Evolutionary conservation across 129 eudicot species (phyloP), one percentile per base, ranked within the genome.

Genomic region (Pulicaria dysenterica): DNA sequence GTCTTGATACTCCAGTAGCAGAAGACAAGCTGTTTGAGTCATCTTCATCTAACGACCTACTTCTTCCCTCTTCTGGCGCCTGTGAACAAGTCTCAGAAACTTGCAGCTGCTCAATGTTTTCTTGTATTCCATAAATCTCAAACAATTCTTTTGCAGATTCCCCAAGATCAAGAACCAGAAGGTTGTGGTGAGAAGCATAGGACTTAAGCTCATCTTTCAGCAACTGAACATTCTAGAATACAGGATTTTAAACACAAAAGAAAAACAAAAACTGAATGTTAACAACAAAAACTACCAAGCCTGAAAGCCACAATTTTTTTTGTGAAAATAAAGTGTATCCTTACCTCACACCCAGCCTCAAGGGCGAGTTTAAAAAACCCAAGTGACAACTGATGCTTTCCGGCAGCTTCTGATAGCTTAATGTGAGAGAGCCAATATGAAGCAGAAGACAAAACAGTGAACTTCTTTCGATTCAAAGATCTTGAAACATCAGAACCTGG

Each of bases 341-440:
- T 57, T 90, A 93, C 98, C 98, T 93, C 93, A 42, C 95, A 85
- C 54, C 86, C 88, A 17, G 95, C 95, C 61, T 90, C 95, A 4
- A 85, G 69, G 42, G 98, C 98, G 48, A 93, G 96, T 73, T 90
- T 93, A 49, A 93, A 93, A 80, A 93, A 90, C 41, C 96, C 96
- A 57, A 93, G 95, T 16, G 98, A 93, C 38, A 93, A 44, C 0
- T 83, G 79, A 75, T 93, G 98, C 57, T 90, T 87, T 17, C 86
- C 90, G 82, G 88, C 85, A 71, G 93, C 81, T 83, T 93, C 98
- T 37, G 98, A 86, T 47, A 84, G 87, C 86, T 90, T 90, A 55
- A 93, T 90, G 70, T 90, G 98, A 62, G 87, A 67, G n/a, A 90
- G 84, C 98, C 98, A 93, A 53, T 93, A 93, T 7, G 96, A 85